Percentiles rank a stretch among this genome's conserved stretches.
These are phyloP conservation scores for Sphaerulina populicola DNA, from an alignment of 2,329 filamentous ascomycete genomes.

Conservation along the genomic window DNA sequence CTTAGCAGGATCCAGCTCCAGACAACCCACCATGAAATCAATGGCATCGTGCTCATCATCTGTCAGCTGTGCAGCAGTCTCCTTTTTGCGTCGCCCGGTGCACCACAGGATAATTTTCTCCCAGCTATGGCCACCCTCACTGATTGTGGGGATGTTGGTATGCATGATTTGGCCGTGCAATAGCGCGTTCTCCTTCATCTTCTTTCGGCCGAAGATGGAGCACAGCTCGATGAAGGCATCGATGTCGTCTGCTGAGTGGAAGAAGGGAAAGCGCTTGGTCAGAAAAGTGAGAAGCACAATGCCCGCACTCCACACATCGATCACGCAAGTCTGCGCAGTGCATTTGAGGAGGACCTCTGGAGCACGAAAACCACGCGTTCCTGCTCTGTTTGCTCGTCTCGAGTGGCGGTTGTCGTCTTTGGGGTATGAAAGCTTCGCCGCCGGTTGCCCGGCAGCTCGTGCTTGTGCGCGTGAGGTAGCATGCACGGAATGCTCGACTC, in stretches of 20 bases:
- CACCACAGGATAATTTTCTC: slow-evolving; percentile 96
- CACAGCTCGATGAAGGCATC: slow-evolving; percentile 97
- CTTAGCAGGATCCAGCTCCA: slow-evolving; percentile 67
- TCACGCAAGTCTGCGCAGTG: slow-evolving; percentile 81
- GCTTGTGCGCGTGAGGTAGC: slow-evolving; percentile 43
- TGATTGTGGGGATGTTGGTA: slow-evolving; percentile 84
- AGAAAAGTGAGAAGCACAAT: slow-evolving; percentile 96
- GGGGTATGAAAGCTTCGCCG: slow-evolving; percentile 58
- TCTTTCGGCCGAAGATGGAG: slow-evolving; percentile 78
- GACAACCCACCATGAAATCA: slow-evolving; percentile 60
- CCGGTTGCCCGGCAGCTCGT: slow-evolving; percentile 21
- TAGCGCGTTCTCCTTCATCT: slow-evolving; percentile 74
- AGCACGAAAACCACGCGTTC: slow-evolving; percentile 89
- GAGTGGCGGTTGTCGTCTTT: slow-evolving; percentile 84
- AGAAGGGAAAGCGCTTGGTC: slow-evolving; percentile 89
- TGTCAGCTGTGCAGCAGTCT: slow-evolving; percentile 47
- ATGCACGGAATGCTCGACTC: slow-evolving; percentile 51
- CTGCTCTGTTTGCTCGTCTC: slow-evolving; percentile 83
- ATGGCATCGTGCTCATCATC: slow-evolving; percentile 65
- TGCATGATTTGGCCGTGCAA: slow-evolving; percentile 89
- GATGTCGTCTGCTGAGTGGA: slow-evolving; percentile 96
- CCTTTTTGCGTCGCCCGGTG: slow-evolving; percentile 59
- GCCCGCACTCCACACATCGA: slow-evolving; percentile 94
- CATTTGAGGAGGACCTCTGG: slow-evolving; percentile 97
- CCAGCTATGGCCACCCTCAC: slow-evolving; percentile 72